Base-by-base conservation (phyloP, 345 rosid genomes). In the Salix caprea region DNA sequence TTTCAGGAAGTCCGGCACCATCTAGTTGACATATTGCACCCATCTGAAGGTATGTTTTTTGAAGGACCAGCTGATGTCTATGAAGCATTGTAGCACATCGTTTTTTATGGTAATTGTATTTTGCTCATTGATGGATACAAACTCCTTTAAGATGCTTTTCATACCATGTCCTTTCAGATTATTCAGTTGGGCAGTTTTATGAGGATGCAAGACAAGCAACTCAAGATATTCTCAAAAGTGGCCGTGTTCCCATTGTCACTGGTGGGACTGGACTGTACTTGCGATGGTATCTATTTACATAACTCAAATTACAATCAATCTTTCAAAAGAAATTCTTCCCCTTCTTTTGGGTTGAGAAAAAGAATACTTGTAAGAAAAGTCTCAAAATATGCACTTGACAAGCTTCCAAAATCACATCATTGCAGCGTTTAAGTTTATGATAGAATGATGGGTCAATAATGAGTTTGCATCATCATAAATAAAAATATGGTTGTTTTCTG, bases 221-320 rank as follows among this genome's bases (percentile, higher is more conserved):
- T 21, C 78, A 65, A 86, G 87, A 93, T 80, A 79, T 95, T 79
- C 87, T 93, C 39, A 70, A 77, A 19, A 69, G 83, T 65, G 92
- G 90, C 14, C 89, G 75, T 67, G 91, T 93, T 82, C 97, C 99
- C 26, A 89, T 95, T 26, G 93, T 95, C 70, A 88, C 90, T 0
- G 97, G 99, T 72, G 97, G 99, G 14, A 95, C 99, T 69, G 99
- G 99, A 34, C 83, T 93, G 84, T 95, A 93, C 81, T 87, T 95
- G 79, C 83, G 97, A 76, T 95, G 99, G 99, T 95, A 91, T 78
- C 82, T 67, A 70, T 58, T 74, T 72, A 34, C 69, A 54, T 36
- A 5, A 44, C 50, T 44, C 50, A 13, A 13, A 44, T 44, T 44
- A 44, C 18, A 11, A 4, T 54, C 7, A 32, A 0, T 16, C 44